Evolutionary conservation across 2,329 filamentous ascomycete genomes (phyloP), one percentile per base, ranked within the genome.

Genomic region (Cladobotryum mycophilum): DNA sequence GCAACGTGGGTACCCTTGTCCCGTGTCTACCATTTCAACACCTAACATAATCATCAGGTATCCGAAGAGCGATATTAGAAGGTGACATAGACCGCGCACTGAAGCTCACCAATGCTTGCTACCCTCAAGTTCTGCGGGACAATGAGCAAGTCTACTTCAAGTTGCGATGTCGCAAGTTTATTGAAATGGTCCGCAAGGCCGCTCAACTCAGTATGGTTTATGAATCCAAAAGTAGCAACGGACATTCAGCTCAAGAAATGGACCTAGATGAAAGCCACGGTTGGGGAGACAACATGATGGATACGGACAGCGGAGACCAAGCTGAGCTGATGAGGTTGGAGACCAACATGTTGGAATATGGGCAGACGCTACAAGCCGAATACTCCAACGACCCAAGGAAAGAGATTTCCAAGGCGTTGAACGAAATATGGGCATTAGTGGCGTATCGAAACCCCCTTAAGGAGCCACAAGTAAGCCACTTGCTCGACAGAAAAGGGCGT

Each of bases 51-150:
- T 22, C 14, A 36, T 1, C 62, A 96, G 88, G 84, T 66, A 96
- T 97, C 56, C 84, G 93, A 49, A 79, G 82, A 56, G 88, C 91
- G 1, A 89, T 99, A 43, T 76, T 97, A 3, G 88, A 95, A 53
- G 93, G 93, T 18, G 89, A 99, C 61, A 88, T 99, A 53, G 93
- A 97, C 67, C 83, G 80, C 58, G 92, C 92, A 1, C 76, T 97
- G n/a, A 86, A 90, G 65, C 80, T 85, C 60, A 95, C 88, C 3
- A 81, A 84, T 45, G 75, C 76, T 12, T 88, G 84, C 62, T 99
- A 96, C 60, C 87, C 89, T 5, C 77, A 79, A 20, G 89, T 97
- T 1, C 77, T 99, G 15, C 76, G 81, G 43, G 80, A 88, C 18
- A 89, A 96, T 61, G 82, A 88, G 49, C 82, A 89, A 48, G 89